Conservation (phyloP, 2,329 filamentous ascomycete genomes). For the Elsinoe perseae region DNA sequence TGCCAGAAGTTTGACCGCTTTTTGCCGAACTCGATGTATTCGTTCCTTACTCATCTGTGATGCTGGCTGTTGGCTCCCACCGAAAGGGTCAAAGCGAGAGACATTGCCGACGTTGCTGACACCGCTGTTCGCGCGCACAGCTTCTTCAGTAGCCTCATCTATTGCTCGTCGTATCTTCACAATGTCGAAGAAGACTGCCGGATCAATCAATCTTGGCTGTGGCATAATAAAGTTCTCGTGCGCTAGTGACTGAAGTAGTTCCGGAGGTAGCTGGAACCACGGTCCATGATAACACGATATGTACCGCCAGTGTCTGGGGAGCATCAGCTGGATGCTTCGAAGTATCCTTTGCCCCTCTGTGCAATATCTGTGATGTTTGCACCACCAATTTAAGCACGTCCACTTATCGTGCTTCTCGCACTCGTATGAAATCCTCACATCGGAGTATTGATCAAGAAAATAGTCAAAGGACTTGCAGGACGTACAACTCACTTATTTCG, state of each 20-base stretch:
- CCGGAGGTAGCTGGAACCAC: slow-evolving; percentile 71
- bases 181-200: slow-evolving; percentile 73
- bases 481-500: slow-evolving; percentile 56
- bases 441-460: not conserved
- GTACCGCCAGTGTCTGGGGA: slow-evolving; percentile 70
- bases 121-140: slow-evolving; percentile 68
- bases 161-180: slow-evolving; percentile 73
- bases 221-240: slow-evolving; percentile 72
- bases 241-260: slow-evolving; percentile 70
- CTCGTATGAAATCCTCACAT: not conserved
- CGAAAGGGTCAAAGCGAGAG: slow-evolving; percentile 38
- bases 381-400: no score
- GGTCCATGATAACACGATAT: slow-evolving; percentile 77
- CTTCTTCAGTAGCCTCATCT: slow-evolving; percentile 70
- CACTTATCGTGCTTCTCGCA: no score
- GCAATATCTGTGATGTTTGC: not conserved
- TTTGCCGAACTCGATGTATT: slow-evolving; percentile 70
- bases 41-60: slow-evolving; percentile 67
- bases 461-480: not conserved
- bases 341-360: not conserved
- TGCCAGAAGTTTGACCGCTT: slow-evolving; percentile 69
- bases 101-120: slow-evolving; percentile 57
- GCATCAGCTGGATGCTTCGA: not conserved
- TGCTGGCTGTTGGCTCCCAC: slow-evolving; percentile 44
- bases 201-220: slow-evolving; percentile 68